phyloP scores from a whole-genome alignment of 768 basidiomycete genomes.

The Tulasnella sp. region DNA sequence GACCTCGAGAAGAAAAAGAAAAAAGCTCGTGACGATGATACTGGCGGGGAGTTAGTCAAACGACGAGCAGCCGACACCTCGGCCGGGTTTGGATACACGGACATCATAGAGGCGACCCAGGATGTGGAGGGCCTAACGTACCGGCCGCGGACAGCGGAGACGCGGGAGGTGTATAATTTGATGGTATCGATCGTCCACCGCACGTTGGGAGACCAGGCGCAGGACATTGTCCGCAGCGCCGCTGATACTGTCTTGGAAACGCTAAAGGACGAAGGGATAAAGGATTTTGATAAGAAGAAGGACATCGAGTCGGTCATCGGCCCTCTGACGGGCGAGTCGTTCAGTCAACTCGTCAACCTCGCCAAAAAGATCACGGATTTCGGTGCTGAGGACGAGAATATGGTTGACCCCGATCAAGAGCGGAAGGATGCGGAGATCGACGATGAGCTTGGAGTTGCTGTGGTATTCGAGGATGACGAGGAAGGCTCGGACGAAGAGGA shows the following conservation, averaged over 20 bases:
- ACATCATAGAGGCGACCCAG: constrained; percentile 90
- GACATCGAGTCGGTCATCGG: constrained; percentile 74
- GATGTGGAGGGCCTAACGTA: constrained; percentile 89
- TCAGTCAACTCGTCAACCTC: constrained; percentile 71
- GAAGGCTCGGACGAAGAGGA: constrained; percentile 78
- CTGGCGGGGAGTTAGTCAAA: constrained; percentile 45
- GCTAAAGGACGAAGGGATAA: constrained; percentile 77
- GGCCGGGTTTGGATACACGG: constrained; percentile 61
- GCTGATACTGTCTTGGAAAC: constrained; percentile 85
- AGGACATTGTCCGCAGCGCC: constrained; percentile 90
- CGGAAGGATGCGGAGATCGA: constrained; percentile 83
- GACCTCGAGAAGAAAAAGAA: constrained; percentile 92
- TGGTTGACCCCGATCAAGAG: constrained; percentile 71
- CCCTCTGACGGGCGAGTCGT: constrained; percentile 54
- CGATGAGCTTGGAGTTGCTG: constrained; percentile 93
- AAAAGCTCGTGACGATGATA: constrained; percentile 56
- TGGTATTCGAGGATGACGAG: constrained; percentile 96
- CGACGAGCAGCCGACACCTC: constrained; percentile 42
- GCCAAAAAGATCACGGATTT: constrained; percentile 97
- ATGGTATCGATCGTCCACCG: constrained; percentile 76
- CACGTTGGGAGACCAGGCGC: constrained; percentile 85
- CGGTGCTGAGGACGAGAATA: constrained; percentile 71
- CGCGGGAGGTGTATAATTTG: constrained; percentile 86
- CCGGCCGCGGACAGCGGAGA: constrained; percentile 88
- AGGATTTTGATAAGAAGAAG: constrained; percentile 96